Percentiles rank a stretch among this genome's conserved stretches.
Evolutionary conservation across 2,329 filamentous ascomycete genomes (phyloP).

Genomic region (Paecilomyces formosus): DNA sequence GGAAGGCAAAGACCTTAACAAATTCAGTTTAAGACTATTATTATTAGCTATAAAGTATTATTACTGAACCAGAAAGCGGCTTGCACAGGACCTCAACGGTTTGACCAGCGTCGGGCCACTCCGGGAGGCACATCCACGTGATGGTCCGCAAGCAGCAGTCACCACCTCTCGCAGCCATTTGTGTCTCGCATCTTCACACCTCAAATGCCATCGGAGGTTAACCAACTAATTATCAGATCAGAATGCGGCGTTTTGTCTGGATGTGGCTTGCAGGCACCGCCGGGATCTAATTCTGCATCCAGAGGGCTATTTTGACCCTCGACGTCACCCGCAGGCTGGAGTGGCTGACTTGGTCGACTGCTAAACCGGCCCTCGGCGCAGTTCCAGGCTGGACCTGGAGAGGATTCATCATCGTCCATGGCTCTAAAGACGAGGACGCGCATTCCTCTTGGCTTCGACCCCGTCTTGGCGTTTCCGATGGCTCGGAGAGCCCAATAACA

Average conservation of each 20-base stretch:
- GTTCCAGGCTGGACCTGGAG: neutral
- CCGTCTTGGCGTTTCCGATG: neutral
- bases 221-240: neutral
- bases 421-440: neutral
- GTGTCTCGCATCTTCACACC: neutral
- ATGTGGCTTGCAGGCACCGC: neutral
- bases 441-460: neutral
- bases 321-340: neutral
- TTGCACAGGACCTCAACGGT: neutral
- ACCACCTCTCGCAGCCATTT: no score
- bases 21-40: neutral
- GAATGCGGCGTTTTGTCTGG: neutral
- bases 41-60: no score
- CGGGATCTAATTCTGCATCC: neutral
- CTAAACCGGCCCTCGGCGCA: no score
- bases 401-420: neutral
- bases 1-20: neutral
- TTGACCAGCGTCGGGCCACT: neutral
- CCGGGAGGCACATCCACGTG: neutral
- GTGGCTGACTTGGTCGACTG: neutral
- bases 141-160: neutral
- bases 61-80: neutral
- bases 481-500: neutral
- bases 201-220: neutral
- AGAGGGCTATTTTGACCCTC: neutral